These are phyloP conservation scores for Lasiosphaeriaceae sp. DNA, from an alignment of 495 filamentous ascomycete species.

Conservation along the genomic window DNA sequence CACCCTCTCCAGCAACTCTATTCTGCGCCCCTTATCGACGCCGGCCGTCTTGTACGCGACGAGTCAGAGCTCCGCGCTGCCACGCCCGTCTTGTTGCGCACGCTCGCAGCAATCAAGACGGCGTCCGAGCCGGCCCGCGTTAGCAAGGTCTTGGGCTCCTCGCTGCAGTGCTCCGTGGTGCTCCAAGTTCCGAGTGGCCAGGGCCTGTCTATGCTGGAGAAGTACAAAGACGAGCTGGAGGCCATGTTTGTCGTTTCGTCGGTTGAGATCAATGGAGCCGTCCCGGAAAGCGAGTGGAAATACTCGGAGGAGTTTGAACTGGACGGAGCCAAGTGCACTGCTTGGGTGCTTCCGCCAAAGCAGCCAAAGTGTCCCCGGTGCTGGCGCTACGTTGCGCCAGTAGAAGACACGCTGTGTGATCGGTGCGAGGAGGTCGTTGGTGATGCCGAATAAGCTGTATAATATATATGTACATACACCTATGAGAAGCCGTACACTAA, in stretches of 20 bases:
- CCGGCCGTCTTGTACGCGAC: conserved; percentile 25
- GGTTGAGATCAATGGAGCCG: conserved; percentile 45
- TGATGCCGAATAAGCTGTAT: conserved; percentile 4
- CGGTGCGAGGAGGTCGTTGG: conserved; percentile 68
- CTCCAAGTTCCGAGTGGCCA: conserved; percentile 35
- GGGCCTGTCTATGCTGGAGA: conserved; percentile 39
- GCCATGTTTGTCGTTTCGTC: conserved; percentile 74
- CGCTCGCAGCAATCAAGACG: conserved; percentile 60
- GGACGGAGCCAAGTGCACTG: conserved; percentile 42
- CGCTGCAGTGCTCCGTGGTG: conserved; percentile 65
- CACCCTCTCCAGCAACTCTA: conserved; percentile 44
- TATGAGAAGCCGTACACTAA: not conserved
- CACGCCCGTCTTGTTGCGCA: conserved; percentile 54
- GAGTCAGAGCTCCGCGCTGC: conserved; percentile 36
- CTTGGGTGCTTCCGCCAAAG: conserved; percentile 63
- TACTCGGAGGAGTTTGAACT: conserved; percentile 54
- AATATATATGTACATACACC: not conserved
- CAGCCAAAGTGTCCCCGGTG: conserved; percentile 72
- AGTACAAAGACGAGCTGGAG: conserved; percentile 61
- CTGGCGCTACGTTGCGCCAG: conserved; percentile 70
- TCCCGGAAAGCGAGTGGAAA: conserved; percentile 47
- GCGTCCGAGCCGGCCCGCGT: conserved; percentile 64
- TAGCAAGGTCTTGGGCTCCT: conserved; percentile 66
- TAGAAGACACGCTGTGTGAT: conserved; percentile 61
- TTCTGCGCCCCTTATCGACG: conserved; percentile 32